phyloP scores from a whole-genome alignment of 345 rosid species.

The Conringia planisiliqua region DNA sequence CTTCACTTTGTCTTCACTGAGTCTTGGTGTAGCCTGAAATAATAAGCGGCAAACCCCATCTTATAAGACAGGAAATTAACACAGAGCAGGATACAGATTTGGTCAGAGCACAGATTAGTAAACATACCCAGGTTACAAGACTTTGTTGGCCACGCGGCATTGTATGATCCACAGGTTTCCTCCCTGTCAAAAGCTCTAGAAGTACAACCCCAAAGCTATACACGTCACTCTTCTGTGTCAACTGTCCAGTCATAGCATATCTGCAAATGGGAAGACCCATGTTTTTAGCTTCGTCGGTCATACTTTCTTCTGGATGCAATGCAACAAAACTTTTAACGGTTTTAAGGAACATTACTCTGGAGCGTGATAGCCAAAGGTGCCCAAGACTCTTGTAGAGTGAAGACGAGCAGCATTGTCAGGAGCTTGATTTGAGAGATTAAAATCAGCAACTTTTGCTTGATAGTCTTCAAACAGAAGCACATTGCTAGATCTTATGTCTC shows the following conservation, averaged over 20 bases:
- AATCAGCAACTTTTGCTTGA: conserved; percentile 93
- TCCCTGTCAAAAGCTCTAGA: conserved; percentile 36
- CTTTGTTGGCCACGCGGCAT: conserved; percentile 40
- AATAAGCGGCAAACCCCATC: background rate
- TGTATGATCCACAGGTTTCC: conserved; percentile 39
- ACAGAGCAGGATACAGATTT: background rate
- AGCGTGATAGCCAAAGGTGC: conserved; percentile 98
- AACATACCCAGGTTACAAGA: conserved; percentile 37
- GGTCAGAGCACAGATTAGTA: background rate
- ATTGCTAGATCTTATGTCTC: conserved; percentile 97
- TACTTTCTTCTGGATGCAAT: background rate
- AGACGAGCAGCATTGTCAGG: conserved; percentile 99
- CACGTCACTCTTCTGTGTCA: conserved; percentile 38
- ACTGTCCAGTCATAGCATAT: conserved; percentile 40
- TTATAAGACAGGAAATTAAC: background rate
- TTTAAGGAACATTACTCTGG: conserved; percentile 69
- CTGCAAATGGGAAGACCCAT: conserved; percentile 13
- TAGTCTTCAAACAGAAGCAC: conserved; percentile 93
- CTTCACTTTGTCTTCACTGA: conserved; percentile 96
- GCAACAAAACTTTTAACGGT: background rate
- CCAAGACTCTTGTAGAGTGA: conserved; percentile 97
- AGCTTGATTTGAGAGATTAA: conserved; percentile 94
- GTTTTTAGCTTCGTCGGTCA: background rate
- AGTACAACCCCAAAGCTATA: conserved; percentile 39
- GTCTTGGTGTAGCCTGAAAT: conserved; percentile 92